phyloP scores from a whole-genome alignment of 257 asterid species.

The Rubia yunnanensis region DNA sequence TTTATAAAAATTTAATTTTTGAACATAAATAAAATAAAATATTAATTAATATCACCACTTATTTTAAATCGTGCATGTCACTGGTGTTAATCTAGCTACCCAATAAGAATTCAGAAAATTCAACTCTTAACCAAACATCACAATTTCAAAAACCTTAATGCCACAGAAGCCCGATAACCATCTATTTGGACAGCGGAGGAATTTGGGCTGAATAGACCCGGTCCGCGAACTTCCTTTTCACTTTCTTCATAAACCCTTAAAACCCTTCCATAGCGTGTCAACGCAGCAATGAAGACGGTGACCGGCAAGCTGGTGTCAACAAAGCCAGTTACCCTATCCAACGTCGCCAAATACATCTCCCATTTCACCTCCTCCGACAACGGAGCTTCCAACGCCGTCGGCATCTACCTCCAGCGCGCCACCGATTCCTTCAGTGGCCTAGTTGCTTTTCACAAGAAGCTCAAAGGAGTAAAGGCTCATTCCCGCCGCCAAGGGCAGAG shows the following conservation, averaged over 20 bases:
- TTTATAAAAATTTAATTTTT: no score
- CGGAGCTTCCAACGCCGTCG: constrained; percentile 44
- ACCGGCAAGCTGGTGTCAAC: constrained; percentile 30
- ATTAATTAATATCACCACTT: no score
- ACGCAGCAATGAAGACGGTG: constrained; percentile 30
- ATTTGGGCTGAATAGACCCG: no score
- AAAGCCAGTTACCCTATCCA: constrained; percentile 31
- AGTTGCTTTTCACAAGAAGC: constrained; percentile 33
- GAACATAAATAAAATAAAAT: no score
- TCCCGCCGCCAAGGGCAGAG: constrained; percentile 9
- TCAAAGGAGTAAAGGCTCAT: neutral
- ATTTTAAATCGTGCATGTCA: no score
- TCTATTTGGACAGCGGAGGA: no score
- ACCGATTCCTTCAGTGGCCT: constrained; percentile 42
- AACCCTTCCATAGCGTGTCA: neutral
- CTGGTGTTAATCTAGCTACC: no score
- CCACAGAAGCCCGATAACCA: no score
- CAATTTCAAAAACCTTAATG: no score
- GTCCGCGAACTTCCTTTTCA: no score
- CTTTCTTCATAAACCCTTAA: neutral
- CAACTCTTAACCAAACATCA: no score
- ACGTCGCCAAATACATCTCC: constrained; percentile 40
- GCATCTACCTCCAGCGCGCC: constrained; percentile 36
- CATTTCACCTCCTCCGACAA: constrained; percentile 37
- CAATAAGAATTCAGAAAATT: no score